A percentile compares a stretch with the other conserved stretches of the same genome.
Conservation (phyloP, 2,329 filamentous ascomycete species). For the Aspergillus puulaauensis region DNA sequence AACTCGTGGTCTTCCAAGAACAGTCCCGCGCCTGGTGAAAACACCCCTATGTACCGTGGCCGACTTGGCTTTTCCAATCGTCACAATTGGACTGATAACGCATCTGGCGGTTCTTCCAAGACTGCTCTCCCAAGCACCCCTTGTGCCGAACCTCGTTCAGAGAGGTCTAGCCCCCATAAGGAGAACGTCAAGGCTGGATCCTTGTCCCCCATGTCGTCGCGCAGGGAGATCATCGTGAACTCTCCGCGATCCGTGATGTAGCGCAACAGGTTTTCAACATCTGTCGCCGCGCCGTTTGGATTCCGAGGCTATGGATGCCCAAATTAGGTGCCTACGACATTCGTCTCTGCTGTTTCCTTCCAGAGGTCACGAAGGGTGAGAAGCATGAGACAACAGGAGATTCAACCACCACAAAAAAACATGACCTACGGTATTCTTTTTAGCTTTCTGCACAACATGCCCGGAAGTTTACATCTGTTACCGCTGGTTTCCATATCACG, state of each 20-base stretch:
- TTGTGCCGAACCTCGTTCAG: conserved; percentile 30
- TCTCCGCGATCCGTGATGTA: conserved; percentile 35
- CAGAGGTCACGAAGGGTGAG: neutral
- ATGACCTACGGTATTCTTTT: conserved; percentile 1
- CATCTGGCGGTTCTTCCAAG: conserved; percentile 37
- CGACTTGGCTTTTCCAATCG: conserved; percentile 25
- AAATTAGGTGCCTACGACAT: neutral
- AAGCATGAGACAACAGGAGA: neutral
- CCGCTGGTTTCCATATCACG: conserved; percentile 1
- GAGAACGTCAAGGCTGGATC: conserved; percentile 38
- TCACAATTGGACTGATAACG: conserved; percentile 31
- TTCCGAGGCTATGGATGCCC: neutral
- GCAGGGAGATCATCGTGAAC: conserved; percentile 38
- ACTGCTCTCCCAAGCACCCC: conserved; percentile 33
- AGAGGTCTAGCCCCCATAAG: conserved; percentile 43
- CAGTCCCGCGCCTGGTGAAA: conserved; percentile 39
- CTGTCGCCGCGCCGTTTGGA: neutral
- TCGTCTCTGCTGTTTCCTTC: neutral
- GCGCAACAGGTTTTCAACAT: neutral
- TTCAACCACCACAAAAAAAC: neutral
- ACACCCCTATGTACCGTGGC: conserved; percentile 36
- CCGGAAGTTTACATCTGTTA: conserved; percentile 1
- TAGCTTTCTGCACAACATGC: neutral
- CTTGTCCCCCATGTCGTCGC: conserved; percentile 38
- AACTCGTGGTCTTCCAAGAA: conserved; percentile 40